These are phyloP conservation scores for Aspergillus brasiliensis DNA, from an alignment of 2,329 filamentous ascomycete species.

Conservation along the genomic window DNA sequence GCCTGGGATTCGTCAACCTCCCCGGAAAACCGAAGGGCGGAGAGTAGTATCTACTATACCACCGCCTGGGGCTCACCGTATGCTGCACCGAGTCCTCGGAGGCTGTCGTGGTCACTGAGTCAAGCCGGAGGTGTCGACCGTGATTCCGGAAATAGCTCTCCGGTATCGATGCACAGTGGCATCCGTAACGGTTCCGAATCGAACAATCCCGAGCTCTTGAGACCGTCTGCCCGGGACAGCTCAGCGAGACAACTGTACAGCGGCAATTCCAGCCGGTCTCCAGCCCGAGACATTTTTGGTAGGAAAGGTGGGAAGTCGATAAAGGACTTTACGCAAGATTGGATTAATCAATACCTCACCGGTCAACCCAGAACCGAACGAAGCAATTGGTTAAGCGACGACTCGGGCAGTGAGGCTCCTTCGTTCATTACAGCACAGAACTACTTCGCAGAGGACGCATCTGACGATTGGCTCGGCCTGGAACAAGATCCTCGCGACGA, in stretches of 20 bases:
- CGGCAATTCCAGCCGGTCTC: slow-evolving; percentile 29
- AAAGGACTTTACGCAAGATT: slow-evolving; percentile 73
- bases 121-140: slow-evolving; percentile 50
- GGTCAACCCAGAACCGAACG: slow-evolving; percentile 68
- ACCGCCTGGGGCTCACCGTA: slow-evolving; percentile 94
- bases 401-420: slow-evolving; percentile 72
- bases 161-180: slow-evolving; percentile 33
- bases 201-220: slow-evolving; percentile 31
- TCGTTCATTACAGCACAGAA: slow-evolving; percentile 53
- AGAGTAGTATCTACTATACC: slow-evolving; percentile 63
- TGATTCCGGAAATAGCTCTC: slow-evolving; percentile 38
- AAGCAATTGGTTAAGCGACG: slow-evolving; percentile 82
- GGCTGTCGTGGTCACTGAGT: slow-evolving; percentile 42
- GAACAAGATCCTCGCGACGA: slow-evolving; percentile 42
- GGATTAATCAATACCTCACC: slow-evolving; percentile 84
- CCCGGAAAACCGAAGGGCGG: slow-evolving; percentile 45
- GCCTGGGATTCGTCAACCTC: slow-evolving; percentile 42
- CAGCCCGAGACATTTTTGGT: slow-evolving; percentile 26
- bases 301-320: slow-evolving; percentile 39
- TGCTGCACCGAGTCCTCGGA: slow-evolving; percentile 59
- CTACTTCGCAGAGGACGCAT: slow-evolving; percentile 44
- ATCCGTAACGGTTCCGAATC: slow-evolving; percentile 25
- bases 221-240: slow-evolving; percentile 30
- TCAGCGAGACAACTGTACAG: slow-evolving; percentile 26
- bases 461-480: slow-evolving; percentile 48